Conservation (phyloP, 1,284 basidiomycete genomes). For the Butyriboletus appendiculatus region DNA sequence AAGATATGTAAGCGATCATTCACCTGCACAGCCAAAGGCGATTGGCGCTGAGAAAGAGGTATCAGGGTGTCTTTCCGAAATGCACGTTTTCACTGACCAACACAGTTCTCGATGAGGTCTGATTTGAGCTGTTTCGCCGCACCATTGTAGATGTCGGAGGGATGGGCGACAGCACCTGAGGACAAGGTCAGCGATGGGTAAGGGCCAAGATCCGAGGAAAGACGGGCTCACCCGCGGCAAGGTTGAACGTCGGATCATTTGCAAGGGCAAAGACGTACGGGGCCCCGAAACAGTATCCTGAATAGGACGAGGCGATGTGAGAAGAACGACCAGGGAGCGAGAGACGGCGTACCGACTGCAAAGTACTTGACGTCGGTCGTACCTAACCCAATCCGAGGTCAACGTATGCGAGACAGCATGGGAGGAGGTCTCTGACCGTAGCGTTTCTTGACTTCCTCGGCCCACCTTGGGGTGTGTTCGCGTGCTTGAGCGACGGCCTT, state of each 20-base stretch:
- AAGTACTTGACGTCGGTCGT: slow-evolving; percentile 36
- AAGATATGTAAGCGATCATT: neutral
- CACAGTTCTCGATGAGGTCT: slow-evolving; percentile 47
- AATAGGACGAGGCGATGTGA: neutral
- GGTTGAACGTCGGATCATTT: slow-evolving; percentile 38
- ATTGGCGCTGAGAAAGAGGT: slow-evolving; percentile 45
- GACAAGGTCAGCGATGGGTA: neutral
- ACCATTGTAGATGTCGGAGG: slow-evolving; percentile 33
- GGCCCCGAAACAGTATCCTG: slow-evolving; percentile 64
- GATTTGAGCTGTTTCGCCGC: slow-evolving; percentile 41
- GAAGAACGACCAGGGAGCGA: neutral
- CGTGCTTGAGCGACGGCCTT: slow-evolving; percentile 38
- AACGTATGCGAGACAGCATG: neutral
- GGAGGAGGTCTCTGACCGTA: slow-evolving; percentile 37
- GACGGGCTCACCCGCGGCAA: slow-evolving; percentile 46
- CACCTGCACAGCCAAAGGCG: slow-evolving; percentile 54
- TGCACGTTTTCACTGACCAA: slow-evolving; percentile 37
- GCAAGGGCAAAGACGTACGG: slow-evolving; percentile 50
- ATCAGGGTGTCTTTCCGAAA: neutral
- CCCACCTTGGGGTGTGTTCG: slow-evolving; percentile 47
- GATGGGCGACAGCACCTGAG: slow-evolving; percentile 56
- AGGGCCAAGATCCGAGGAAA: neutral
- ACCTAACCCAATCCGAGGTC: slow-evolving; percentile 10
- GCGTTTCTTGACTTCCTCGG: slow-evolving; percentile 45
- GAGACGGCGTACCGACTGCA: slow-evolving; percentile 36